These are phyloP conservation scores for Xylaria cubensis DNA, from an alignment of 495 filamentous ascomycete species.

Conservation along the genomic window DNA sequence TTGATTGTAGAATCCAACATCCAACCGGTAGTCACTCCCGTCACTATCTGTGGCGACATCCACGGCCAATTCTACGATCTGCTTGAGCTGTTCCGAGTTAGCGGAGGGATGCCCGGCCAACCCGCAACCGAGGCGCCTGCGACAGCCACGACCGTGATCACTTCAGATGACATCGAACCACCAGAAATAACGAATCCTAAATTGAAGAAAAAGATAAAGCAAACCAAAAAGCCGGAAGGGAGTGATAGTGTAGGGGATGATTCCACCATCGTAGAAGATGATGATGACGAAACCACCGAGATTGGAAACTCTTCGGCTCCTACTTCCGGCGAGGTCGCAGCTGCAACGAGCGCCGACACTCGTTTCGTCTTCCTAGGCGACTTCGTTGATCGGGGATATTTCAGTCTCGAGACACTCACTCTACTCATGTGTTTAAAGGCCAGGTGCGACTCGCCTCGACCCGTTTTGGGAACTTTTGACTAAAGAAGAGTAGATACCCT, in stretches of 20 bases:
- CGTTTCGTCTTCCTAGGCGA: slow-evolving; percentile 98
- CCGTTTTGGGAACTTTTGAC: slow-evolving; percentile 20
- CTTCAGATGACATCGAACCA: slow-evolving; percentile 84
- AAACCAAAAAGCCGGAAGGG: slow-evolving; percentile 44
- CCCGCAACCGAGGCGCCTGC: slow-evolving; percentile 68
- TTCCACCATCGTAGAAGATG: slow-evolving; percentile 52
- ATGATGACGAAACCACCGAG: slow-evolving; percentile 58
- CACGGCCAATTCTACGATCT: slow-evolving; percentile 99
- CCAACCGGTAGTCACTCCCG: slow-evolving; percentile 93
- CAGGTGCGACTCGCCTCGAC: slow-evolving; percentile 64
- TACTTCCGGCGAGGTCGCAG: slow-evolving; percentile 51
- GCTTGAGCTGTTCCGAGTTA: slow-evolving; percentile 93
- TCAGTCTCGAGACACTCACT: slow-evolving; percentile 96
- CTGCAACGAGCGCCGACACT: slow-evolving; percentile 66
- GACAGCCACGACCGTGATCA: slow-evolving; percentile 71
- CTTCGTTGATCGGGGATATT: slow-evolving; percentile 97
- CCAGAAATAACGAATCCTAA: slow-evolving; percentile 87
- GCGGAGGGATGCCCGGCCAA: slow-evolving; percentile 91
- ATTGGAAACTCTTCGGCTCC: slow-evolving; percentile 45
- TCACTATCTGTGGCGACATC: slow-evolving; percentile 97
- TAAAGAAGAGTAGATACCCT: slow-evolving; percentile 72
- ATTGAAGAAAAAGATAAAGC: slow-evolving; percentile 78
- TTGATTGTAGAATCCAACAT: slow-evolving; percentile 92
- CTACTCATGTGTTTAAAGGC: slow-evolving; percentile 95
- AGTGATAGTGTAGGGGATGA: slow-evolving; percentile 44